These are phyloP conservation scores for Venturia oleaginea DNA, from an alignment of 2,329 filamentous ascomycete species.

Conservation along the genomic window DNA sequence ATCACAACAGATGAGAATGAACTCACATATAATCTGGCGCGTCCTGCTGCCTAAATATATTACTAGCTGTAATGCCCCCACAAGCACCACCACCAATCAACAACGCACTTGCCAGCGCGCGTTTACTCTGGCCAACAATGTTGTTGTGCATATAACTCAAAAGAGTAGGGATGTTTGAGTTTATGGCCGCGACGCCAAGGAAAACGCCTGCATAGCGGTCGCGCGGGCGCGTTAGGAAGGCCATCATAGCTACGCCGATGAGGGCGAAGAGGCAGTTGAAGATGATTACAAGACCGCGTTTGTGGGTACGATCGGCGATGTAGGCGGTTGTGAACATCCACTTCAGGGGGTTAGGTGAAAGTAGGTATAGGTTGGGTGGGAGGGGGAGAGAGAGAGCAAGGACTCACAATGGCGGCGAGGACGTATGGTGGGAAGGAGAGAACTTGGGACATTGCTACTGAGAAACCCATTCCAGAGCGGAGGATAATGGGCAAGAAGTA, in stretches of 20 bases:
- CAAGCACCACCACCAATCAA: conserved; percentile 69
- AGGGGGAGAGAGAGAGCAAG: too few species aligned
- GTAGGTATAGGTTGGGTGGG: background rate
- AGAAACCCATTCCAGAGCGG: conserved; percentile 52
- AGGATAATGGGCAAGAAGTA: conserved; percentile 76
- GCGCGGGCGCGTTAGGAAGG: conserved; percentile 48
- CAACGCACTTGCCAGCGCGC: conserved; percentile 67
- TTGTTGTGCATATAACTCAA: conserved; percentile 83
- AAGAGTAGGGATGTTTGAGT: conserved; percentile 64
- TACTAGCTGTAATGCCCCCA: conserved; percentile 65
- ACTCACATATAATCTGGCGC: conserved; percentile 25
- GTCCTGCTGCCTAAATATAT: conserved; percentile 51
- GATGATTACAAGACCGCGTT: conserved; percentile 57
- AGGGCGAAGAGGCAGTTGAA: conserved; percentile 58
- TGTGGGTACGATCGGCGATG: conserved; percentile 55
- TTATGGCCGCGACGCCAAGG: conserved; percentile 62
- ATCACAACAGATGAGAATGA: too few species aligned
- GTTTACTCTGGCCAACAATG: conserved; percentile 80
- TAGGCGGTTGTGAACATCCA: conserved; percentile 43
- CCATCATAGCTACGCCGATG: conserved; percentile 67
- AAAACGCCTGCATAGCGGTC: conserved; percentile 69
- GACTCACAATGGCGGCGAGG: conserved; percentile 54
- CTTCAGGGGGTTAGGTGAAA: conserved; percentile 17
- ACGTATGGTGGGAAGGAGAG: conserved; percentile 62
- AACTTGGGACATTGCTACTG: conserved; percentile 55